Conservation (phyloP, 345 rosid genomes). For the Gynandropsis gynandra region DNA sequence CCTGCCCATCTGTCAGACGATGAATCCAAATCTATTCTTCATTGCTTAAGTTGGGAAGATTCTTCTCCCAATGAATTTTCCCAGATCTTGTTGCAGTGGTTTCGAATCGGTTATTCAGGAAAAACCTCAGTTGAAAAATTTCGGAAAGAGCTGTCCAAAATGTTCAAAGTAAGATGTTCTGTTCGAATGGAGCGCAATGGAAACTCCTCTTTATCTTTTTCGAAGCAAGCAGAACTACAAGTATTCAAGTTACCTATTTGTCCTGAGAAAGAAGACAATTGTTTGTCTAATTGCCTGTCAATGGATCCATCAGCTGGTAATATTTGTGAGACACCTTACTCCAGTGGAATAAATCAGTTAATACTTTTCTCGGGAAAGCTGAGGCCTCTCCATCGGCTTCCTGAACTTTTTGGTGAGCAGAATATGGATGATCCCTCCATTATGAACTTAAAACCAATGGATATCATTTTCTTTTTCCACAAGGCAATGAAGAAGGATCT, state of each 20-base stretch:
- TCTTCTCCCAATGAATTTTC: slow-evolving; percentile 32
- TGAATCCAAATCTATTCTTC: slow-evolving; percentile 47
- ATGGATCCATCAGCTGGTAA: slow-evolving; percentile 18
- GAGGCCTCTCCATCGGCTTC: slow-evolving; percentile 21
- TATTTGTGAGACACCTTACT: slow-evolving; percentile 32
- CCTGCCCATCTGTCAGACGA: slow-evolving; percentile 49
- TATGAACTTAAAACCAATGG: slow-evolving; percentile 50
- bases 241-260: slow-evolving; percentile 22
- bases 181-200: slow-evolving; percentile 28
- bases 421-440: slow-evolving; percentile 21
- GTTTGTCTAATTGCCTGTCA: slow-evolving; percentile 23
- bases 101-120: slow-evolving; percentile 46
- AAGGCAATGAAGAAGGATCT: slow-evolving; percentile 74
- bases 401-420: slow-evolving; percentile 31
- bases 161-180: slow-evolving; percentile 38
- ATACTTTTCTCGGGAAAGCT: slow-evolving; percentile 30
- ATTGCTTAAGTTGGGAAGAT: slow-evolving; percentile 31
- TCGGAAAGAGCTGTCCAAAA: slow-evolving; percentile 38
- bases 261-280: slow-evolving; percentile 26
- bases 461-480: slow-evolving; percentile 70
- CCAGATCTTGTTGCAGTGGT: slow-evolving; percentile 57
- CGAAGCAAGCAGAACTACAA: slow-evolving; percentile 23
- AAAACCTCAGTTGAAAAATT: slow-evolving; percentile 49
- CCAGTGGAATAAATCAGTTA: slow-evolving; percentile 38
- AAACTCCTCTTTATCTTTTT: slow-evolving; percentile 30